These are phyloP conservation scores for Ganoderma multipileum DNA, from an alignment of 1,284 basidiomycete species.

Conservation along the genomic window DNA sequence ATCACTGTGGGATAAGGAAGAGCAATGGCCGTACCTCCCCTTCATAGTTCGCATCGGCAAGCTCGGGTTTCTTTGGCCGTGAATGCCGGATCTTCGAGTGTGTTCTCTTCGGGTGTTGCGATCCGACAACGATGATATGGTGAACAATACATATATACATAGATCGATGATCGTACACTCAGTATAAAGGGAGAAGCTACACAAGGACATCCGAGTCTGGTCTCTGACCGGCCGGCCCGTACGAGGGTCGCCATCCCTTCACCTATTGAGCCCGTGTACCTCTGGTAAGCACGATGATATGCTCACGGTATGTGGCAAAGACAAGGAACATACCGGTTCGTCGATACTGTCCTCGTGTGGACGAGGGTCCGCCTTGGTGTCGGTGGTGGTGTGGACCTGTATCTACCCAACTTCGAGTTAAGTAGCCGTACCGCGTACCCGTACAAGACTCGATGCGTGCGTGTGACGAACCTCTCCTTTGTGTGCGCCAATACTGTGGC, in stretches of 20 bases:
- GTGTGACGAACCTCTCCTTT: background rate
- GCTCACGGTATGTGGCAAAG: background rate
- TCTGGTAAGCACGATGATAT: background rate
- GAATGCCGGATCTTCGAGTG: too few relatives aligned
- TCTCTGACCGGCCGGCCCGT: background rate
- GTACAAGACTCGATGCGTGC: too few relatives aligned
- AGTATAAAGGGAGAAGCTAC: background rate
- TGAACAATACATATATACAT: background rate
- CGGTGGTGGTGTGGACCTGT: conserved; percentile 2
- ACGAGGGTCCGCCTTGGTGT: background rate
- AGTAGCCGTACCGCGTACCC: background rate
- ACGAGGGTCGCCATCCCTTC: background rate
- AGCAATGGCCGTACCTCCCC: background rate
- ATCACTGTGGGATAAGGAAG: background rate
- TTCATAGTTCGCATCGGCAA: background rate
- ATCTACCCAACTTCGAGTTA: background rate
- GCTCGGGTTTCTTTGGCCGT: too few relatives aligned
- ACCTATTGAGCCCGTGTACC: background rate
- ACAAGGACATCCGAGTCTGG: background rate
- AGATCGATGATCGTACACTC: background rate
- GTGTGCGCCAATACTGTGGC: background rate
- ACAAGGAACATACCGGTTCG: background rate
- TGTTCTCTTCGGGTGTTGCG: background rate
- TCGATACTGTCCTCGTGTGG: background rate
- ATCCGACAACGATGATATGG: background rate